Conservation (phyloP, 495 filamentous ascomycete species). For the Massariosphaeria phaeospora region DNA sequence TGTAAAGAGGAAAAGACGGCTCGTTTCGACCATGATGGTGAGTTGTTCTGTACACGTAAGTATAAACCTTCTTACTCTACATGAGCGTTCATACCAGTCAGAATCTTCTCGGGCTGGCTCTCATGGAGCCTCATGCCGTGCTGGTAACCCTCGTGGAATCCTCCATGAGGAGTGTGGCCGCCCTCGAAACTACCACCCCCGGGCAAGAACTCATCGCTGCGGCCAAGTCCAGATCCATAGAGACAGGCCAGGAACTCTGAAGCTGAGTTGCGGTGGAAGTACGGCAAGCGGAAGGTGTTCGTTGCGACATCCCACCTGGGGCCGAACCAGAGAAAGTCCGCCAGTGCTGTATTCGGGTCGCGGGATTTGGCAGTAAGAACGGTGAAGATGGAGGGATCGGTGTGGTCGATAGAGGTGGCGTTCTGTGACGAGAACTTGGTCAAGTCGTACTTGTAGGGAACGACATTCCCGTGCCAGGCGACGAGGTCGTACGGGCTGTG, state of each 20-base stretch:
- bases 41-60: conserved; percentile 21
- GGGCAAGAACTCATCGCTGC: conserved; percentile 44
- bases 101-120: conserved; percentile 43
- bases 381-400: conserved; percentile 42
- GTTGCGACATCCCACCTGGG: conserved; percentile 45
- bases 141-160: conserved; percentile 44
- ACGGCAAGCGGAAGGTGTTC: conserved; percentile 45
- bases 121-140: conserved; percentile 43
- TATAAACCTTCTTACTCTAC: not conserved
- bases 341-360: conserved; percentile 40
- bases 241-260: conserved; percentile 44
- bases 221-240: conserved; percentile 43
- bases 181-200: conserved; percentile 45
- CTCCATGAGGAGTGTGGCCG: conserved; percentile 45
- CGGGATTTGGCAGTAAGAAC: conserved; percentile 44
- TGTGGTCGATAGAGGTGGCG: conserved; percentile 44
- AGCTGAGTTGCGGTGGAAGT: conserved; percentile 46
- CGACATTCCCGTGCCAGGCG: conserved; percentile 46
- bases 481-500: conserved; percentile 45
- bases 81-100: conserved; percentile 27
- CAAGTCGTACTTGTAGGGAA: conserved; percentile 46
- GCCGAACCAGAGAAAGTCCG: conserved; percentile 46
- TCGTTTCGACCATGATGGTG: conserved; percentile 44
- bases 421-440: conserved; percentile 46
- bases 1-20: conserved; percentile 43